Base-by-base conservation (phyloP, 768 basidiomycete species). In the Amanita rubescens region DNA sequence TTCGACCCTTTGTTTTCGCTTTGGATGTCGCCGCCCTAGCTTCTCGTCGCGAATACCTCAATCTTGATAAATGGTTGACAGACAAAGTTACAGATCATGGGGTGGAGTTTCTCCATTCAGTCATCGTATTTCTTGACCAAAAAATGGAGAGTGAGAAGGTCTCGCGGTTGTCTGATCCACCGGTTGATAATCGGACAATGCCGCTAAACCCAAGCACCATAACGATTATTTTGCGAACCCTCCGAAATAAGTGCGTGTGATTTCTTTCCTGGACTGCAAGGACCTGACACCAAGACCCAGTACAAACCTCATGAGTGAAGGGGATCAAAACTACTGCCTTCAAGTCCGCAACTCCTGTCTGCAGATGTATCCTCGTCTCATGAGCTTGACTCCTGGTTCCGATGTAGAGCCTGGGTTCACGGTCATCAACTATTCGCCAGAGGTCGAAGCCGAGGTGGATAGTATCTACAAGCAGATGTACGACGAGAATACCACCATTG, bases 391-490 rank as follows among this genome's bases (percentile, higher is more conserved):
- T 17, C 94, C 96, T 17, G 84, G 83, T 38, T 79, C 84, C 19
- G 94, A 97, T 57, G 76, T 79, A 20, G 95, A 98, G 65, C 93
- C 94, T 19, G 95, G 94, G 20, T 87, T 95, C 65, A 77, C 82
- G 4, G 94, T 96, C 19, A 83, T 94, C 65, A 84, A 75, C 55
- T 98, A 96, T 70, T 76, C 90, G 5, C 69, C 85, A 45, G 94
- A 97, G 61, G 88, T 95, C 51, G 92, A 96, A 66, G 75, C 81
- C 10, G 94, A 97, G 70, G 94, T 96, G 53, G 96, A 98, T 60
- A 78, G 82, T 49, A 94, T 96, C 66, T 97, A 95, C 77, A 94
- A 93, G 68, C 85, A 93, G 68, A 96, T 99, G 94, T 99, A 98
- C 69, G 90, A 93, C 65, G 91, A 93, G 65, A 84, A 92, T 61